These are phyloP conservation scores for Pholiota molesta DNA, from an alignment of 768 basidiomycete genomes.

Conservation along the genomic window DNA sequence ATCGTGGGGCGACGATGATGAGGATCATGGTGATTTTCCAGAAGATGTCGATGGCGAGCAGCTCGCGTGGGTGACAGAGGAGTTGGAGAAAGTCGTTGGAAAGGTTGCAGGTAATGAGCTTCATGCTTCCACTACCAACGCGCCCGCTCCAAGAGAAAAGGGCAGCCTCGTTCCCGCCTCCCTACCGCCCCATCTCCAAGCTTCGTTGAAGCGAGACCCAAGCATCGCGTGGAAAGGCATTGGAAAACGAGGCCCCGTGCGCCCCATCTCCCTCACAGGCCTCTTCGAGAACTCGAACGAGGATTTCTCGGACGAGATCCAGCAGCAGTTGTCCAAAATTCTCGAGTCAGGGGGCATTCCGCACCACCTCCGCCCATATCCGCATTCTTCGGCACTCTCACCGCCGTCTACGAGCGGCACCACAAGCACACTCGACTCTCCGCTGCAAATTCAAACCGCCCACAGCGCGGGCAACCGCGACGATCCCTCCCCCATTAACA, in stretches of 20 bases:
- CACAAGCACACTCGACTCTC: conserved; percentile 23
- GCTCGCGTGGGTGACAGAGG: conserved; percentile 37
- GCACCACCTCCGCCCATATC: conserved; percentile 23
- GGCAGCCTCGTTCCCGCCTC: conserved; percentile 17
- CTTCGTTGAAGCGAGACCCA: conserved; percentile 12
- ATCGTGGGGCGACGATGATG: conserved; percentile 39
- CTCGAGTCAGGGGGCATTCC: conserved; percentile 28
- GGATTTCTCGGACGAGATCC: conserved; percentile 29
- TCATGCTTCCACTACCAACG: conserved; percentile 7
- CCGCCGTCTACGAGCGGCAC: conserved; percentile 22
- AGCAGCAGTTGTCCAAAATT: conserved; percentile 32
- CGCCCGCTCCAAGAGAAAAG: conserved; percentile 15
- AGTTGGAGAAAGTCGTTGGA: conserved; percentile 33
- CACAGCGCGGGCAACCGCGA: conserved; percentile 12
- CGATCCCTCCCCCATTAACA: conserved; percentile 27
- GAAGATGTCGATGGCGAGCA: conserved; percentile 26
- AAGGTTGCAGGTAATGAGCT: conserved; percentile 18
- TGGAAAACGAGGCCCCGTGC: conserved; percentile 23
- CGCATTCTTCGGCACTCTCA: conserved; percentile 26
- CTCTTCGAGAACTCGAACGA: conserved; percentile 28
- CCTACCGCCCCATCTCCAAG: conserved; percentile 3
- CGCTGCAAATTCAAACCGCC: conserved; percentile 22
- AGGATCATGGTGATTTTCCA: conserved; percentile 29
- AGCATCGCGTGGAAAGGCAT: conserved; percentile 17
- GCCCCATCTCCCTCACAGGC: conserved; percentile 31